These are phyloP conservation scores for Cryptococcus depauperatus DNA, from an alignment of 1,284 basidiomycete genomes.

Conservation along the genomic window DNA sequence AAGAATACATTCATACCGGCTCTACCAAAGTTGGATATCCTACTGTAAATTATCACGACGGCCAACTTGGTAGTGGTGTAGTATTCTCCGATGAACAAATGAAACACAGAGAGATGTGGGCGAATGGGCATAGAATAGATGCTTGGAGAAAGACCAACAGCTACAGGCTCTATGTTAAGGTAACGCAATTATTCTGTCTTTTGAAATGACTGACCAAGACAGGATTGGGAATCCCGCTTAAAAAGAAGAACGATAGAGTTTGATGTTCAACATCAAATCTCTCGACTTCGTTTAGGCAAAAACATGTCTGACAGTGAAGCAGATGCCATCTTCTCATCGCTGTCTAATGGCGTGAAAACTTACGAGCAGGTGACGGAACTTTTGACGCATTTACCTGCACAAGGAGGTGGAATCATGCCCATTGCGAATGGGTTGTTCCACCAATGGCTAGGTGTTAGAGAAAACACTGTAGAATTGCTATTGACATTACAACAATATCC, in stretches of 20 bases:
- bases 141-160: slow-evolving; percentile 65
- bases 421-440: slow-evolving; percentile 87
- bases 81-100: slow-evolving; percentile 59
- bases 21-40: slow-evolving; percentile 59
- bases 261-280: slow-evolving; percentile 66
- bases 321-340: slow-evolving; percentile 62
- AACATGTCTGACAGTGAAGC: slow-evolving; percentile 59
- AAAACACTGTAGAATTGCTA: slow-evolving; percentile 72
- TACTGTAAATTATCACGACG: slow-evolving; percentile 29
- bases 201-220: background rate
- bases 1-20: slow-evolving; percentile 65
- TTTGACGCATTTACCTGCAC: slow-evolving; percentile 64
- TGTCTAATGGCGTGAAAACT: slow-evolving; percentile 60
- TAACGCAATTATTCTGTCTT: slow-evolving; percentile 23
- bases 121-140: slow-evolving; percentile 67
- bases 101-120: slow-evolving; percentile 55
- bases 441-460: slow-evolving; percentile 63
- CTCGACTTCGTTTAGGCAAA: slow-evolving; percentile 57
- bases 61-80: slow-evolving; percentile 58
- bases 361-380: slow-evolving; percentile 90
- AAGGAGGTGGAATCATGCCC: slow-evolving; percentile 73
- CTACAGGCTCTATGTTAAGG: slow-evolving; percentile 57
- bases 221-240: slow-evolving; percentile 54
- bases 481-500: slow-evolving; percentile 66
- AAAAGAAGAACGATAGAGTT: slow-evolving; percentile 54